Percentiles rank a stretch among this genome's conserved stretches.
phyloP scores from a whole-genome alignment of 1,139 yeast genomes.

The Saccharomycopsis crataegensis region DNA sequence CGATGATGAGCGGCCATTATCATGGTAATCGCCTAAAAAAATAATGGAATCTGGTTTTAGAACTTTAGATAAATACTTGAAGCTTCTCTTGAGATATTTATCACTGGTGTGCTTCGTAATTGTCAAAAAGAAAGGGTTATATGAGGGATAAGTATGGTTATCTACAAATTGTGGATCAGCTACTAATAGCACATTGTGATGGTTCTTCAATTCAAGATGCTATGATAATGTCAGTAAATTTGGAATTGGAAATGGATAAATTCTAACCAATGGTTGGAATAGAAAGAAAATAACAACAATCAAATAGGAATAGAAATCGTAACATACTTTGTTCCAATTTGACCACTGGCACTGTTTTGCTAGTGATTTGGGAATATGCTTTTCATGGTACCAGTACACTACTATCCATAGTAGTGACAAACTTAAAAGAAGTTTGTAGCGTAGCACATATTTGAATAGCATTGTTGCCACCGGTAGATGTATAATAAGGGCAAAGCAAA shows the following conservation, averaged over 20 bases:
- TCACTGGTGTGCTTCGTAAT: constrained; percentile 46
- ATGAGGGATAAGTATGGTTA: constrained; percentile 49
- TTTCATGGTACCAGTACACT: constrained; percentile 13
- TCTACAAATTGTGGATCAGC: constrained; percentile 96
- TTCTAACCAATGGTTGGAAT: too few species aligned
- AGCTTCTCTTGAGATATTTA: constrained; percentile 72
- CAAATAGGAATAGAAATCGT: too few species aligned
- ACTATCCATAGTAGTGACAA: constrained; percentile 5
- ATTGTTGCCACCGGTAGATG: too few species aligned
- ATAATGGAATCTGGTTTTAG: constrained; percentile 71
- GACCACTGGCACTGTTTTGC: constrained; percentile 7
- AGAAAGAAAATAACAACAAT: too few species aligned
- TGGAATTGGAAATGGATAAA: too few species aligned
- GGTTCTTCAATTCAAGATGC: neutral
- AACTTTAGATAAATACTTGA: constrained; percentile 48
- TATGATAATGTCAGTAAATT: too few species aligned
- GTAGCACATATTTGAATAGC: neutral
- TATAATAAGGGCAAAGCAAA: too few species aligned
- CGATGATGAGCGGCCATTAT: constrained; percentile 90
- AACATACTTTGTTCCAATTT: constrained; percentile 5
- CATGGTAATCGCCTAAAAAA: constrained; percentile 86
- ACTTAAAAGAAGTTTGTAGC: neutral
- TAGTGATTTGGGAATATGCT: constrained; percentile 5
- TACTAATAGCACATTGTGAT: constrained; percentile 26
- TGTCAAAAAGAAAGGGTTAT: constrained; percentile 27